phyloP scores from a whole-genome alignment of 129 eudicot species.

The Flaveria bidentis region DNA sequence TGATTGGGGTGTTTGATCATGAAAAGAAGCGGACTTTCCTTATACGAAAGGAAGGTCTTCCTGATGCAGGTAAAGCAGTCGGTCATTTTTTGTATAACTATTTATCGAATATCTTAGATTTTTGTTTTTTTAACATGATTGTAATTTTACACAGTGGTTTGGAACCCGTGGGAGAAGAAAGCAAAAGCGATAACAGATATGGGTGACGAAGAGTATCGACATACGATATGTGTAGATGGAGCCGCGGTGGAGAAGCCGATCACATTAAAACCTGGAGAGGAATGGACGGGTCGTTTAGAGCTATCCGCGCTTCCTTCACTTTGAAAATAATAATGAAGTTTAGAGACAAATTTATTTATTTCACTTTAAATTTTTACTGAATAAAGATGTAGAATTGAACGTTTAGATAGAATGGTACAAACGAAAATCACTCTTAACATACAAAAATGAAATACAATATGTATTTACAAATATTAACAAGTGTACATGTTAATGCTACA shows the following conservation, averaged over 20 bases:
- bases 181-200: slow-evolving; percentile 63
- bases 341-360: not conserved
- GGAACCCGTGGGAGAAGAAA: slow-evolving; percentile 99
- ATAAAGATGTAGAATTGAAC: not conserved
- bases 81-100: not conserved
- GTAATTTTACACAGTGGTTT: slow-evolving; percentile 52
- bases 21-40: slow-evolving; percentile 72
- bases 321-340: not conserved
- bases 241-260: slow-evolving; percentile 85
- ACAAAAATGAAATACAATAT: too few species aligned
- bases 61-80: slow-evolving; percentile 65
- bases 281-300: slow-evolving; percentile 86
- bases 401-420: too few species aligned
- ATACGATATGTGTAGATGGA: slow-evolving; percentile 83
- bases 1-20: slow-evolving; percentile 86
- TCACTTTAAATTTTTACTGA: not conserved
- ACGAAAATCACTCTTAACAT: too few species aligned
- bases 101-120: not conserved
- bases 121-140: not conserved
- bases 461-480: too few species aligned
- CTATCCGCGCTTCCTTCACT: slow-evolving; percentile 56
- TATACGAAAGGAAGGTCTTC: slow-evolving; percentile 84
- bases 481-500: too few species aligned
- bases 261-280: slow-evolving; percentile 76
- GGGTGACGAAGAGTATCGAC: slow-evolving; percentile 89